Conservation (phyloP, 2,329 filamentous ascomycete species). For the Aspergillus floridensis region DNA sequence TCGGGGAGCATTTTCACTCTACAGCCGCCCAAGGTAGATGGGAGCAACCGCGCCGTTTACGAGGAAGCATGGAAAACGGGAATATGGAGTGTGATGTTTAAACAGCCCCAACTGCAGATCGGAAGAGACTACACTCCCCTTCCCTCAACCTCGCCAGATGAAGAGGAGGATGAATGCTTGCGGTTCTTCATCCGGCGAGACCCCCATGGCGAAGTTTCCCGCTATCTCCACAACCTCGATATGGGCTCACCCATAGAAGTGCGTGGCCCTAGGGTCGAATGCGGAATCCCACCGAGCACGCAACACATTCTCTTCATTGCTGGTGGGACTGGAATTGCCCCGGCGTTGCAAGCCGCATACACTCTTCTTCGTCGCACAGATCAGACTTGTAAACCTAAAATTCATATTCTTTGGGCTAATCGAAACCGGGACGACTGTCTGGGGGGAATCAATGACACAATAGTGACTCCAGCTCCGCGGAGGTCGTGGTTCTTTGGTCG, state of each 20-base stretch:
- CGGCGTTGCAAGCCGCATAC: slow-evolving; percentile 76
- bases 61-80: slow-evolving; percentile 58
- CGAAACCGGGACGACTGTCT: slow-evolving; percentile 63
- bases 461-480: slow-evolving; percentile 12
- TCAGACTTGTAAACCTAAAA: slow-evolving; percentile 37
- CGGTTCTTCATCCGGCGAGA: slow-evolving; percentile 78
- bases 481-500: slow-evolving; percentile 33
- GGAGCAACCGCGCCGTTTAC: slow-evolving; percentile 39
- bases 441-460: slow-evolving; percentile 56
- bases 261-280: slow-evolving; percentile 74
- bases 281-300: slow-evolving; percentile 55
- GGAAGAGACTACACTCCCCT: slow-evolving; percentile 88
- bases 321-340: slow-evolving; percentile 88
- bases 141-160: slow-evolving; percentile 39
- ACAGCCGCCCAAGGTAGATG: slow-evolving; percentile 32
- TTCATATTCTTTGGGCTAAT: slow-evolving; percentile 83
- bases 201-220: slow-evolving; percentile 78
- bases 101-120: slow-evolving; percentile 92
- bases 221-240: slow-evolving; percentile 67
- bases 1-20: slow-evolving; percentile 48
- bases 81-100: slow-evolving; percentile 86
- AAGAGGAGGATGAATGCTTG: slow-evolving; percentile 47
- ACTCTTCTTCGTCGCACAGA: slow-evolving; percentile 49
- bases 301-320: slow-evolving; percentile 75
- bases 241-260: slow-evolving; percentile 67